phyloP scores from a whole-genome alignment of 1,139 yeast species.

The Taphrina communis region DNA sequence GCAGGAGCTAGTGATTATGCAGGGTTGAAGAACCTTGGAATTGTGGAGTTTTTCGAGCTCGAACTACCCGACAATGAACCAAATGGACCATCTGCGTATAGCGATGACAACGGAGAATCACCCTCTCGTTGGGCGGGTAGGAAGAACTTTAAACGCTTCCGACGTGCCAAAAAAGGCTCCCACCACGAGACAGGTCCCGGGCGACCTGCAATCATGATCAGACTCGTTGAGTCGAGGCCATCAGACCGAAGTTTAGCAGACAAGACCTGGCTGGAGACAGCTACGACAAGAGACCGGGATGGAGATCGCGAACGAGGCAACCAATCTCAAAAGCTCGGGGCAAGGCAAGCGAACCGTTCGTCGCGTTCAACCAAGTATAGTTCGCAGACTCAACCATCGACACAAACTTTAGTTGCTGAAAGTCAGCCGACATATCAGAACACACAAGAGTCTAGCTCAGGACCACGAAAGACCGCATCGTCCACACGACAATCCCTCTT shows the following conservation, averaged over 20 bases:
- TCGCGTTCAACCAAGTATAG: not conserved
- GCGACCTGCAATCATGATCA: constrained; percentile 19
- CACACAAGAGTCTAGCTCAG: not conserved
- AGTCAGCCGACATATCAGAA: not conserved
- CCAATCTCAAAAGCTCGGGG: not conserved
- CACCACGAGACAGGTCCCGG: not conserved
- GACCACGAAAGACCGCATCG: not conserved
- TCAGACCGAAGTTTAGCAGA: constrained; percentile 12
- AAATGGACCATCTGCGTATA: not conserved
- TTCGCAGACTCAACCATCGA: constrained; percentile 6
- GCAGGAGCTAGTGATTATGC: not conserved
- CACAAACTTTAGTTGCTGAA: not conserved
- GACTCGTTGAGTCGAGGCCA: constrained; percentile 15
- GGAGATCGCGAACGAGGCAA: not conserved
- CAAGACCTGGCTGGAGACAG: constrained; percentile 24
- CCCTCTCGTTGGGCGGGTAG: constrained; percentile 39
- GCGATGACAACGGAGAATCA: not conserved
- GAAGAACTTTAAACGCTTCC: constrained; percentile 38
- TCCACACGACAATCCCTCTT: not conserved
- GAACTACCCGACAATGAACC: not conserved
- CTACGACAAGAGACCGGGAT: constrained; percentile 14
- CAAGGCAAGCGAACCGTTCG: not conserved
- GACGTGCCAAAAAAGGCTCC: constrained; percentile 7
- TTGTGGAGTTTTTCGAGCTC: constrained; percentile 30
- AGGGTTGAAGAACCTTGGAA: constrained; percentile 8